Evolutionary conservation across 306 rosid species (phyloP), one percentile per base, ranked within the genome.

Genomic region (Gastrolobium villosum): DNA sequence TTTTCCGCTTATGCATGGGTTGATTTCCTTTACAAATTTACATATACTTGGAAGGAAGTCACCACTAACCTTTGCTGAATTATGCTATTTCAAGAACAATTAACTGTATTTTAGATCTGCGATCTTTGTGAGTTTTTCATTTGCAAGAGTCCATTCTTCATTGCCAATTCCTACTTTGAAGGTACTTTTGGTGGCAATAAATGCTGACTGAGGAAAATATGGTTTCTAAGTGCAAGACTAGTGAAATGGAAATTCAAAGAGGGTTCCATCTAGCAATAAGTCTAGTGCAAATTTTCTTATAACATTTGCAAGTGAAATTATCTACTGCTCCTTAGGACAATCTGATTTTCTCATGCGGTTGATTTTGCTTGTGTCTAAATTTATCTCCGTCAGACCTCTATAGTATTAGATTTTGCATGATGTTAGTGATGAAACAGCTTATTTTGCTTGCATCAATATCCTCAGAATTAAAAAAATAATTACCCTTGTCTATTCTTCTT

Each of bases 361-460:
- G 74, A 52, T 68, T 64, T 53, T 70, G 36, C 75, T 10, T 68
- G 34, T n/a, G 65, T 67, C 75, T n/a, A n/a, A n/a, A n/a, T n/a
- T n/a, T n/a, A n/a, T n/a, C n/a, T n/a, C n/a, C n/a, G n/a, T n/a
- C n/a, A n/a, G n/a, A n/a, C n/a, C n/a, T n/a, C n/a, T 28, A 31
- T 10, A 15, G 44, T 44, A 43, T 39, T 49, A 65, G 30, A 70
- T 67, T 34, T 49, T 41, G 32, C 7, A 7, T 32, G 36, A 53
- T 73, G 34, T 80, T 49, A 4, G n/a, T 74, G 81, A 62, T 26
- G 61, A 49, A 79, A 14, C 50, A 52, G 41, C 48, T 41, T 57
- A 52, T 48, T 45, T 65, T 72, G 30, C 63, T 32, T 54, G 41
- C 66, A 5, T 57, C 26, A 65, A 20, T 54, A 20, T 66, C 10